phyloP scores from a whole-genome alignment of 805 yeast genomes.

The Metschnikowia lunata region DNA sequence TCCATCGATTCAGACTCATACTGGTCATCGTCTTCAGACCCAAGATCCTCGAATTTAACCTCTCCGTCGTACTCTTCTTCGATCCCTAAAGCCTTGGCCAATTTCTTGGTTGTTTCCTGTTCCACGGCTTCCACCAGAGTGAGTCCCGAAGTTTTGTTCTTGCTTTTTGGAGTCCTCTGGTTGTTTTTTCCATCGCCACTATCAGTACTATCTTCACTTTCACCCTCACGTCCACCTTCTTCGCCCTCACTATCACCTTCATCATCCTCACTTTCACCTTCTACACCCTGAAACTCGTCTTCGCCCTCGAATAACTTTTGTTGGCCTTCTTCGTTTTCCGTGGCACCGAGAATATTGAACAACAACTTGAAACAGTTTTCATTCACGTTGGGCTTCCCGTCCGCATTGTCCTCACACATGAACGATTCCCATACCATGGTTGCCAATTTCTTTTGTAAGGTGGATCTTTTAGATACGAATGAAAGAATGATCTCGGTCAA shows the following conservation, averaged over 20 bases:
- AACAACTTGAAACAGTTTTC: slow-evolving; percentile 33
- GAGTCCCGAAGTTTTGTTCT: too few relatives aligned
- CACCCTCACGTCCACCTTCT: slow-evolving; percentile 1
- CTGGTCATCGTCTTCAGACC: slow-evolving; percentile 44
- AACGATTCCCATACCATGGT: slow-evolving; percentile 39
- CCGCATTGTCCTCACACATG: slow-evolving; percentile 28
- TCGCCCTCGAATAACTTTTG: slow-evolving; percentile 66
- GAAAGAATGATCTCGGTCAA: slow-evolving; percentile 42
- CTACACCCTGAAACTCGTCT: slow-evolving; percentile 27
- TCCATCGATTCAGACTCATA: slow-evolving; percentile 78
- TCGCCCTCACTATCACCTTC: slow-evolving; percentile 1
- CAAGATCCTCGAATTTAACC: slow-evolving; percentile 39
- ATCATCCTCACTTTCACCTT: slow-evolving; percentile 15
- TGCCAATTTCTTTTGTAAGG: slow-evolving; percentile 35
- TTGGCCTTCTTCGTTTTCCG: slow-evolving; percentile 82
- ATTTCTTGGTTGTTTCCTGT: slow-evolving; percentile 51
- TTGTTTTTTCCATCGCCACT: too few relatives aligned
- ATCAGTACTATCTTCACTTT: too few relatives aligned
- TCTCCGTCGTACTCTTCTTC: slow-evolving; percentile 44
- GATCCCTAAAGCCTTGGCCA: slow-evolving; percentile 69
- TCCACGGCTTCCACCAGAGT: slow-evolving; percentile 23
- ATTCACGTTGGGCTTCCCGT: slow-evolving; percentile 25
- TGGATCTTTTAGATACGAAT: slow-evolving; percentile 40
- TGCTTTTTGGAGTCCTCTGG: too few relatives aligned
- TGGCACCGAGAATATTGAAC: slow-evolving; percentile 41